phyloP scores from a whole-genome alignment of 2,329 filamentous ascomycete genomes.

The Colletotrichum musicola region DNA sequence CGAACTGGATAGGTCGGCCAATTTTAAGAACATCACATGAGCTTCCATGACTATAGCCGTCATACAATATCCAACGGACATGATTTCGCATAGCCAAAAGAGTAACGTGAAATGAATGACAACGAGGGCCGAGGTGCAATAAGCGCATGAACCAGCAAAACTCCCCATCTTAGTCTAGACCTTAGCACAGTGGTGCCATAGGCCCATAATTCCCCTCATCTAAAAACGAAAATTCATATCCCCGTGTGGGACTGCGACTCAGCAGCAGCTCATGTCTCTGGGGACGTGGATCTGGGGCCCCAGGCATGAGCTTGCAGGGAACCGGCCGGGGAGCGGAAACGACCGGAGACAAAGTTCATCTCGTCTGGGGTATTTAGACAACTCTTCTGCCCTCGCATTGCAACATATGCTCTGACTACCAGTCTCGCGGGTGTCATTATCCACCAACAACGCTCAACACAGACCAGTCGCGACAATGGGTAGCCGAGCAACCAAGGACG shows the following conservation, averaged over 20 bases:
- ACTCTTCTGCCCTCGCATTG: background rate
- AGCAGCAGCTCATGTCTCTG: constrained; percentile 1
- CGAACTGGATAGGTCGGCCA: no score
- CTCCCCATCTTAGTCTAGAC: background rate
- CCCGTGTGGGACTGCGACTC: constrained; percentile 23
- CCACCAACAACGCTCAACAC: background rate
- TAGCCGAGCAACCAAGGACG: background rate
- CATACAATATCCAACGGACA: no score
- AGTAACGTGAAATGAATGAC: background rate
- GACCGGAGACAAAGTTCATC: background rate
- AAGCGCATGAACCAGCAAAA: background rate
- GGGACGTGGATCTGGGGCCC: constrained; percentile 24
- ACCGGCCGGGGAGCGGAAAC: constrained; percentile 3
- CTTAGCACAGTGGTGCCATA: constrained; percentile 6
- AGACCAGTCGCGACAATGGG: background rate
- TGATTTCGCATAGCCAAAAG: no score
- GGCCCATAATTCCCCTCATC: constrained; percentile 13
- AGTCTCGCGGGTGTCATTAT: background rate
- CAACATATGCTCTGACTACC: background rate
- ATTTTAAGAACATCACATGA: no score
- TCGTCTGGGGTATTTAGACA: constrained; percentile 7
- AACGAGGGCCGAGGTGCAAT: background rate
- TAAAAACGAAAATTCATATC: constrained; percentile 11
- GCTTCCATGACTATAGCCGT: no score
- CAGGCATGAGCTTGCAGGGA: constrained; percentile 5